Evolutionary conservation across 1,284 basidiomycete species (phyloP).

Genomic region (Apiotrichum montevideense): DNA sequence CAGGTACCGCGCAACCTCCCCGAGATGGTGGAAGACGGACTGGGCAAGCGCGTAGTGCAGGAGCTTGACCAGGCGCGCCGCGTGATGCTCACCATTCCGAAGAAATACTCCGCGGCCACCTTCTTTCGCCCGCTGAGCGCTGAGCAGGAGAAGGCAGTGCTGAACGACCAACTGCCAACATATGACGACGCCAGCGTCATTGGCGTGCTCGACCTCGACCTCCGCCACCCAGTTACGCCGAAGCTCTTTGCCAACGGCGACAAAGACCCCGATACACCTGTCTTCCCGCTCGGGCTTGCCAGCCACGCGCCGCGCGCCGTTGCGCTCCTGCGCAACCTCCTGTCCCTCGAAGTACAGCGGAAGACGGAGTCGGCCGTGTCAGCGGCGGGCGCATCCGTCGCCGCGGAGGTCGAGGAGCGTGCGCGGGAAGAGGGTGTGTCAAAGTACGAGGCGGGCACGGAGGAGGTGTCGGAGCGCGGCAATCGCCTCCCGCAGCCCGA

Average conservation of each 20-base stretch:
- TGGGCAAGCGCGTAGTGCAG: conserved; percentile 14
- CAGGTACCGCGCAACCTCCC: neutral
- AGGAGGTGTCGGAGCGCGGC: neutral
- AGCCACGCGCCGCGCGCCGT: neutral
- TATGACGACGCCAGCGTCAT: neutral
- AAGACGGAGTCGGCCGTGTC: neutral
- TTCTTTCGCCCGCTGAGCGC: conserved; percentile 1
- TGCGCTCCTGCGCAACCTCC: neutral
- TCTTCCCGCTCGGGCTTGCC: neutral
- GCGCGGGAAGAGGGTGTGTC: neutral
- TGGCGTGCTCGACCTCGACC: conserved; percentile 3
- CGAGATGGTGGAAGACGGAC: conserved; percentile 11
- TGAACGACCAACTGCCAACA: neutral
- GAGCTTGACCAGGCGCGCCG: conserved; percentile 16
- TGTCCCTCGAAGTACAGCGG: neutral
- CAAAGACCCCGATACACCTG: neutral
- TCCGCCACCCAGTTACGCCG: neutral
- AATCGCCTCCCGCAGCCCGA: neutral
- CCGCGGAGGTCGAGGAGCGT: neutral
- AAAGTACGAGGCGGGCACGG: neutral
- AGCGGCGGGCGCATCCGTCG: neutral
- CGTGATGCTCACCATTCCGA: neutral
- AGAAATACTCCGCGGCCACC: neutral
- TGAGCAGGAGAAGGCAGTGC: neutral
- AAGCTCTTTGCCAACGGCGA: neutral